A percentile compares a stretch with the other conserved stretches of the same genome.
phyloP scores from a whole-genome alignment of 1,284 basidiomycete species.

The Afroboletus lepidellus region DNA sequence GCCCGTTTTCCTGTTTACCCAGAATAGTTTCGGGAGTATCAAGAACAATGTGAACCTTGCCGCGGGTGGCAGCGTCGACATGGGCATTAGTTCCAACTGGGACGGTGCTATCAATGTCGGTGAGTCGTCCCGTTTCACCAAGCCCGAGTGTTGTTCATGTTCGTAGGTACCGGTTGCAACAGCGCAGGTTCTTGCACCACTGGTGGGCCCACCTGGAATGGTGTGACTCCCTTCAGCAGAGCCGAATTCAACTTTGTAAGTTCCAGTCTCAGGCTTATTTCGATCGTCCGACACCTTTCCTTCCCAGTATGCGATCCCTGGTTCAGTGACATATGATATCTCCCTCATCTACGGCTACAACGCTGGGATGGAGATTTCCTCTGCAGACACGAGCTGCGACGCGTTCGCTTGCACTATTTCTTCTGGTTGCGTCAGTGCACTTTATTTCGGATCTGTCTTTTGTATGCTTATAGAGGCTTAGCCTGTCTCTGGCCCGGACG shows the following conservation, averaged over 20 bases:
- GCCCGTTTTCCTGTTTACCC: slow-evolving; percentile 32
- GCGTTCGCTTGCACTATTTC: slow-evolving; percentile 33
- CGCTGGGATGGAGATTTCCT: slow-evolving; percentile 38
- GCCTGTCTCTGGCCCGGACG: slow-evolving; percentile 31
- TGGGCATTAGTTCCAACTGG: slow-evolving; percentile 36
- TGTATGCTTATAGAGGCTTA: slow-evolving; percentile 9
- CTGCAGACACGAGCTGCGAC: slow-evolving; percentile 25
- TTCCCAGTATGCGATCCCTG: slow-evolving; percentile 29
- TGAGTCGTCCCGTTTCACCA: slow-evolving; percentile 10
- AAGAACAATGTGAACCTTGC: slow-evolving; percentile 27
- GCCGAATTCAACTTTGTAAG: slow-evolving; percentile 33
- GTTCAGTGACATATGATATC: slow-evolving; percentile 37
- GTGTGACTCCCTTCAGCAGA: slow-evolving; percentile 33
- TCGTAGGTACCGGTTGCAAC: slow-evolving; percentile 33
- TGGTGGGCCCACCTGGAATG: slow-evolving; percentile 34
- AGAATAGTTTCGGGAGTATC: slow-evolving; percentile 31
- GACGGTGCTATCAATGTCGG: slow-evolving; percentile 36
- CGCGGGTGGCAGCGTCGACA: slow-evolving; percentile 23
- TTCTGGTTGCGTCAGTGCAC: slow-evolving; percentile 26
- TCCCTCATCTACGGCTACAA: slow-evolving; percentile 40
- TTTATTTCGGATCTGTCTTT: background rate
- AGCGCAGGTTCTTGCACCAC: slow-evolving; percentile 27
- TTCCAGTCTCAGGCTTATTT: background rate
- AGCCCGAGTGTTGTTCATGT: slow-evolving; percentile 4
- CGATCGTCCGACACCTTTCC: background rate